Conservation (phyloP, 768 basidiomycete species). For the Boletellus emodensis region DNA sequence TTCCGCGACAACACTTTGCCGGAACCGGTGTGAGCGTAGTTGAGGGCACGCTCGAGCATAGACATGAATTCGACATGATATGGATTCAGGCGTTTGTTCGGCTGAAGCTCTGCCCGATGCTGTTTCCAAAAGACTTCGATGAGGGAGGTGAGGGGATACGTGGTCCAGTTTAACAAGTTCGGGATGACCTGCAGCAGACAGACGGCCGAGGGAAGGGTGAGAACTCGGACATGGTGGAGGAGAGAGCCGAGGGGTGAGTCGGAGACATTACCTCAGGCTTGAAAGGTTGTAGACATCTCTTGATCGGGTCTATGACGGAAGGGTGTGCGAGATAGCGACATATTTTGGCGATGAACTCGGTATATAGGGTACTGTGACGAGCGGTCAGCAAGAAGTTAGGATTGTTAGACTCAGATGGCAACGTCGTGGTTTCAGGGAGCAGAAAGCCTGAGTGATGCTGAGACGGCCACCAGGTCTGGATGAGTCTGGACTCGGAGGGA, state of each 20-base stretch:
- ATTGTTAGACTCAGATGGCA: too few species aligned
- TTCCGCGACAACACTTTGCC: background rate
- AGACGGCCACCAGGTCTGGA: too few species aligned
- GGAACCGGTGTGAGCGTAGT: constrained; percentile 4
- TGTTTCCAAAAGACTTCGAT: background rate
- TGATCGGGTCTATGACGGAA: background rate
- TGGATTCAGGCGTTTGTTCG: background rate
- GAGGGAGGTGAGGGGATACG: background rate
- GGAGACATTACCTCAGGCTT: background rate
- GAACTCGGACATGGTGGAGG: background rate
- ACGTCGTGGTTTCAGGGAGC: too few species aligned
- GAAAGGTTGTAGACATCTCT: background rate
- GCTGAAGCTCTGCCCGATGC: background rate
- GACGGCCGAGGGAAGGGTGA: too few species aligned
- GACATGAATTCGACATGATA: constrained; percentile 7
- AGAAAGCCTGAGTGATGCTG: too few species aligned
- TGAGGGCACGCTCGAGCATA: constrained; percentile 2
- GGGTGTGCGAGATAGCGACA: background rate
- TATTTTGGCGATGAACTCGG: background rate
- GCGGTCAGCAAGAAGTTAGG: too few species aligned
- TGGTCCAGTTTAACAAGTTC: constrained; percentile 1
- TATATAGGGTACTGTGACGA: background rate
- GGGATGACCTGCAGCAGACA: constrained; percentile 4
- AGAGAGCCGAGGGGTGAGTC: too few species aligned
- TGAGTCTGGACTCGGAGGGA: too few species aligned